Conservation (phyloP, 2,329 filamentous ascomycete genomes). For the Fusarium pseudonygamai region DNA sequence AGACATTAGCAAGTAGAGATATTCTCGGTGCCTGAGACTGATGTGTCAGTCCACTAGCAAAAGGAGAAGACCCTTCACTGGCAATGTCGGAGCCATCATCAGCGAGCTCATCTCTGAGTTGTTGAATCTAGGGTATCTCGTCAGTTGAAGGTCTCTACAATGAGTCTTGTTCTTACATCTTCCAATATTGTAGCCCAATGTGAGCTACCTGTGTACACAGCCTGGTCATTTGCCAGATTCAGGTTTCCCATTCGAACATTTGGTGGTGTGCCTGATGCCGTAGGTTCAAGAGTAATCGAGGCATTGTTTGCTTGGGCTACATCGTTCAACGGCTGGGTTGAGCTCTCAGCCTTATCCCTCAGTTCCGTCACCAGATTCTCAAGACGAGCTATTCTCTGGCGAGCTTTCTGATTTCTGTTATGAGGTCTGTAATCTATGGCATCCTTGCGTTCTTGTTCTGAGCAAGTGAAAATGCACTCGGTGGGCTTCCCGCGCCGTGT, state of each 20-base stretch:
- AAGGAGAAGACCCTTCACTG: background rate
- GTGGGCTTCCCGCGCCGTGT: background rate
- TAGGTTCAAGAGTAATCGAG: background rate
- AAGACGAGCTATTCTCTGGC: conserved; percentile 27
- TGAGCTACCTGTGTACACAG: conserved; percentile 18
- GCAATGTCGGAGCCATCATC: background rate
- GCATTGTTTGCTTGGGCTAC: background rate
- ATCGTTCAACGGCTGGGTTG: background rate
- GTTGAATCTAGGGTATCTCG: background rate
- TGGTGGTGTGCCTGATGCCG: background rate
- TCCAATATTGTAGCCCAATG: conserved; percentile 22
- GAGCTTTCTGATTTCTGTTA: conserved; percentile 12
- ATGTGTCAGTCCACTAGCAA: background rate
- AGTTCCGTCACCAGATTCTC: conserved; percentile 29
- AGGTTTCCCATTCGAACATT: conserved; percentile 1
- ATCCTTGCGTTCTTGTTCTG: conserved; percentile 29
- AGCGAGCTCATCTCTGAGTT: conserved; percentile 3
- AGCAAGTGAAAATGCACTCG: conserved; percentile 9
- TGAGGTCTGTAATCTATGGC: conserved; percentile 27
- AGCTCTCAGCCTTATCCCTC: conserved; percentile 11
- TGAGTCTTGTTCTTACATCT: background rate
- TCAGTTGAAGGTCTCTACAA: background rate
- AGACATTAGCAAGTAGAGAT: conserved; percentile 3
- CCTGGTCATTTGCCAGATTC: background rate
- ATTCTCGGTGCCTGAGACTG: background rate